Evolutionary conservation across 495 filamentous ascomycete genomes (phyloP), one percentile per base, ranked within the genome.

Genomic region (Penicillium daleae): DNA sequence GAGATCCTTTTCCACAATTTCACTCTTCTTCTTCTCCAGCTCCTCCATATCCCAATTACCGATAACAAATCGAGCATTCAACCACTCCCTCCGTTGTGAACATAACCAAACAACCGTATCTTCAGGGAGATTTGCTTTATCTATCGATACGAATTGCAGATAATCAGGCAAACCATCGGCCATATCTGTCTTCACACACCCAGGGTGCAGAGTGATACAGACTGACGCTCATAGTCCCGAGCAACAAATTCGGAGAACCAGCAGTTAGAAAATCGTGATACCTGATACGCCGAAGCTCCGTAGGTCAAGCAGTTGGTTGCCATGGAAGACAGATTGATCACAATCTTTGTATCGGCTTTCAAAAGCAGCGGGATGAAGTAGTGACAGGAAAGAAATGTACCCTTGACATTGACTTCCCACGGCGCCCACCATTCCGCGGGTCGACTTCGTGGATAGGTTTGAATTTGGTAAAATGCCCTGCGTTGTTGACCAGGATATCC

Each of bases 401-500:
- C 83, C 26, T 74, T 74, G 17, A 82, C 55, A 51, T 85, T 86
- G 56, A 82, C 70, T 13, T 78, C 73, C 69, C 63, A 79, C 4
- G 72, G 67, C 8, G 68, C 59, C 78, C 78, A 84, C 79, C 82
- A 85, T 17, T 75, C 67, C 0, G 72, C 71, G 76, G 75, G 27
- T 85, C 78, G 6, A 60, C 65, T 0, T 85, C 83, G 1, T 63
- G 68, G 6, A 86, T 67, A 0, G 62, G 71, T 13, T 21, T 32
- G 64, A 66, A 81, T 8, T 64, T 31, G 15, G 76, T 70, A 6
- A 82, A 60, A 37, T 67, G 63, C n/a, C 80, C 85, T 0, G 85
- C 83, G 51, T 87, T 86, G 65, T 84, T 86, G 61, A 87, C 71
- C 17, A 87, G 65, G 40, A 87, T 77, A 53, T 88, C 84, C 0